These are phyloP conservation scores for Chlorella sorokiniana DNA, from an alignment of 139 green algal genomes.

Conservation along the genomic window DNA sequence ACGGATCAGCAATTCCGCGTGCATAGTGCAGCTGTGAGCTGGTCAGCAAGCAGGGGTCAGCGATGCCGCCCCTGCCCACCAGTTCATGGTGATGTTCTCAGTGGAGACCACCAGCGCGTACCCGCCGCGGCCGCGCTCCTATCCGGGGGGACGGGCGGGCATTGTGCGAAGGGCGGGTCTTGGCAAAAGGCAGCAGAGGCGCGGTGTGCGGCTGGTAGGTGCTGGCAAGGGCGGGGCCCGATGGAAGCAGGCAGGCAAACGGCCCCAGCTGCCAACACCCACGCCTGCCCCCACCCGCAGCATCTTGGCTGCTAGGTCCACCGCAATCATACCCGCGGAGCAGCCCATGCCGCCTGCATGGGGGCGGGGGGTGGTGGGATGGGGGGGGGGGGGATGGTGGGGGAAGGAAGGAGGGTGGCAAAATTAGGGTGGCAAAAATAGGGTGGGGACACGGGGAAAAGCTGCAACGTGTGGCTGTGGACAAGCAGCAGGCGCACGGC, in stretches of 20 bases:
- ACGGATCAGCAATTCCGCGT: not conserved
- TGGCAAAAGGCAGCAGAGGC: not conserved
- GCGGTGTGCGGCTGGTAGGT: no score
- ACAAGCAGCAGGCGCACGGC: no score
- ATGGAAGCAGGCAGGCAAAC: no score
- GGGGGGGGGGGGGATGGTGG: not conserved
- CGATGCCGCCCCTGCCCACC: slow-evolving; percentile 35
- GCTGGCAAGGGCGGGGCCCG: no score
- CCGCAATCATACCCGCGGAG: slow-evolving; percentile 80
- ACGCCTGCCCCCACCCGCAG: slow-evolving; percentile 43
- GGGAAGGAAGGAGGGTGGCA: not conserved
- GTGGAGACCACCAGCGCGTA: slow-evolving; percentile 79
- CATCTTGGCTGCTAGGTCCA: slow-evolving; percentile 77
- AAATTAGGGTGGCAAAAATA: no score
- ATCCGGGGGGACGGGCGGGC: slow-evolving; percentile 58
- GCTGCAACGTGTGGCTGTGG: no score
- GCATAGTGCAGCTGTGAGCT: not conserved
- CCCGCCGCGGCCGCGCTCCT: slow-evolving; percentile 27
- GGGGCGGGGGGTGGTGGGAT: no score
- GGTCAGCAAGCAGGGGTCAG: not conserved
- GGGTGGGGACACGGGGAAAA: no score
- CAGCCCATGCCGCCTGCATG: slow-evolving; percentile 76
- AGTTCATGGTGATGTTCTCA: slow-evolving; percentile 92
- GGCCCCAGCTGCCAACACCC: not conserved
- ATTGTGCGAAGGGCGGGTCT: slow-evolving; percentile 36